Evolutionary conservation across 2,329 filamentous ascomycete genomes (phyloP).

Genomic region (Clonostachys solani): DNA sequence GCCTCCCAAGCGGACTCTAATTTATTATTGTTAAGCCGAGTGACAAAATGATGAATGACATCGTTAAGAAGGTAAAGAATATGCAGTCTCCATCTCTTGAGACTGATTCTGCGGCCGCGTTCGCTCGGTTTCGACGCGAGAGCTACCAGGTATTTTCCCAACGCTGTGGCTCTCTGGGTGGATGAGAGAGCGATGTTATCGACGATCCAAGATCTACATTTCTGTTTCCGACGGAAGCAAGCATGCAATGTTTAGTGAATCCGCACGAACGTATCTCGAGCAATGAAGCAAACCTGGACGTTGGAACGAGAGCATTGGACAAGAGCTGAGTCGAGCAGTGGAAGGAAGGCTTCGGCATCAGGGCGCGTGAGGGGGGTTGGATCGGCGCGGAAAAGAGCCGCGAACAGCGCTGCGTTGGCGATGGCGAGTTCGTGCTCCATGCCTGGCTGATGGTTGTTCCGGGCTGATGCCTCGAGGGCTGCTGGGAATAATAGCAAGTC

Average conservation of each 20-base stretch:
- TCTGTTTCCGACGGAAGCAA: conserved; percentile 47
- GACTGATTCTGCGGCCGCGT: too few species aligned
- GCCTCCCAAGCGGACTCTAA: conserved; percentile 55
- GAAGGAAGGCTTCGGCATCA: conserved; percentile 66
- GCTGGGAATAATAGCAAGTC: too few species aligned
- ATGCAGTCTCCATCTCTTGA: conserved; percentile 66
- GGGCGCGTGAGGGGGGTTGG: conserved; percentile 64
- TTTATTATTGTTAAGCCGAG: conserved; percentile 42
- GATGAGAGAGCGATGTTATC: conserved; percentile 65
- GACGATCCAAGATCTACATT: conserved; percentile 83
- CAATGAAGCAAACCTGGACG: conserved; percentile 74
- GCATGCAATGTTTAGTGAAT: conserved; percentile 4
- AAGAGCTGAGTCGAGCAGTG: conserved; percentile 59
- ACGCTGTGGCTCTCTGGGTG: conserved; percentile 52
- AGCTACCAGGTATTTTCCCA: conserved; percentile 73
- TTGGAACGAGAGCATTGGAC: conserved; percentile 72
- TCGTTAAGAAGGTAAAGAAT: conserved; percentile 78
- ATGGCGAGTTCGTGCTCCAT: conserved; percentile 73
- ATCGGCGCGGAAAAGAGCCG: conserved; percentile 69
- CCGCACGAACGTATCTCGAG: conserved; percentile 3
- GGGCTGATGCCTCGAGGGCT: too few species aligned
- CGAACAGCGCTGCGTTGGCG: conserved; percentile 74
- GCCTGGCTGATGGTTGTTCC: not conserved
- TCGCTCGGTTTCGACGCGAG: conserved; percentile 53
- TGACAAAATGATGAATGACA: conserved; percentile 64